phyloP scores from a whole-genome alignment of 768 basidiomycete genomes.

The Russula earlei region DNA sequence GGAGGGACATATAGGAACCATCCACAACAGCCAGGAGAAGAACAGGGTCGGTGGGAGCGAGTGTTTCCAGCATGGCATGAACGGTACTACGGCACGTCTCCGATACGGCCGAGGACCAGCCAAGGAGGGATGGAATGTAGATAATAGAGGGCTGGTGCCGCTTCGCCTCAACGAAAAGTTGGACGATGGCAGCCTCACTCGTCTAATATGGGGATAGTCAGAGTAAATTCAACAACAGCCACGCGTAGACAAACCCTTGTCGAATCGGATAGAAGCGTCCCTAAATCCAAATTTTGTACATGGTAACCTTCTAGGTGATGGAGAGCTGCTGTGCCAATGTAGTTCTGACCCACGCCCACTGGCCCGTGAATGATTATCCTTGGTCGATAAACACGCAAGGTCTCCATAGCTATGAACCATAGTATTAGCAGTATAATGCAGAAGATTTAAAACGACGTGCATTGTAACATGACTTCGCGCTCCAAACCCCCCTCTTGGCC shows the following conservation, averaged over 20 bases:
- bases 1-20: conserved; percentile 57
- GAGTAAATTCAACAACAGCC: neutral
- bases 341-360: conserved; percentile 82
- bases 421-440: conserved; percentile 1
- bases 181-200: conserved; percentile 85
- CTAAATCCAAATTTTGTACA: conserved; percentile 88
- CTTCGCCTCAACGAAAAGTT: conserved; percentile 94
- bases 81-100: conserved; percentile 81
- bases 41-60: conserved; percentile 89
- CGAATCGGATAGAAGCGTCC: conserved; percentile 79
- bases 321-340: conserved; percentile 81
- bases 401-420: conserved; percentile 69
- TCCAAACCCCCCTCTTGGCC: conserved; percentile 78
- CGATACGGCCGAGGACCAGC: conserved; percentile 79
- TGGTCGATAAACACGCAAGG: conserved; percentile 81
- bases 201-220: conserved; percentile 40
- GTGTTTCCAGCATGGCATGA: conserved; percentile 82
- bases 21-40: conserved; percentile 86
- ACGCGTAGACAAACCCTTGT: conserved; percentile 52
- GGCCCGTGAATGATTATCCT: conserved; percentile 75
- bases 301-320: conserved; percentile 96
- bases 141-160: conserved; percentile 93
- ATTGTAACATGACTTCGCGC: conserved; percentile 80
- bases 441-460: conserved; percentile 34
- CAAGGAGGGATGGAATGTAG: conserved; percentile 81